Conservation (phyloP, 2,329 filamentous ascomycete genomes). For the Cladosporium sp. region DNA sequence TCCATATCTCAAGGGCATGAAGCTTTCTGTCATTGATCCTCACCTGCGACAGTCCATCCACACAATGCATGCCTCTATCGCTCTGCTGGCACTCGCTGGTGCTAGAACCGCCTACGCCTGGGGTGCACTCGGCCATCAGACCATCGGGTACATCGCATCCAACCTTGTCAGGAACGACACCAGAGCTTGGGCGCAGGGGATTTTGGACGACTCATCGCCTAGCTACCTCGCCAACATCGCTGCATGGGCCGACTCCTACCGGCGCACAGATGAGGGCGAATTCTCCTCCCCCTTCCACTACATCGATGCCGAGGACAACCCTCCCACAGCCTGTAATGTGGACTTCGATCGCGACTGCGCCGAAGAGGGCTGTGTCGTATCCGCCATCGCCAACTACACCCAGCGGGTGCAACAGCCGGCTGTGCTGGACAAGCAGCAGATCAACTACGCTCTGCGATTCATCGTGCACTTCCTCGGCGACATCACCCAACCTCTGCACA, state of each 20-base stretch:
- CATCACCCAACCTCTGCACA: constrained; percentile 55
- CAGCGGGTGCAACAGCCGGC: constrained; percentile 31
- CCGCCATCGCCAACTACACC: constrained; percentile 51
- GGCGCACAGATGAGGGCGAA: constrained; percentile 42
- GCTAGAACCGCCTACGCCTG: constrained; percentile 35
- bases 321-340: constrained; percentile 45
- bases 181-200: constrained; percentile 39
- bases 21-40: background rate
- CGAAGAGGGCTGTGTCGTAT: constrained; percentile 45
- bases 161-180: constrained; percentile 42
- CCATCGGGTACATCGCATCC: constrained; percentile 52
- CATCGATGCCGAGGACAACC: constrained; percentile 47
- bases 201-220: constrained; percentile 37
- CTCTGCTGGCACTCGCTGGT: constrained; percentile 14
- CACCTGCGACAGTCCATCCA: background rate
- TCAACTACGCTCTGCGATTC: constrained; percentile 45
- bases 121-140: constrained; percentile 51
- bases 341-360: constrained; percentile 49
- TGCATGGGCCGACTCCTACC: constrained; percentile 52
- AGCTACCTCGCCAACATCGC: constrained; percentile 49
- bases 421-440: constrained; percentile 29
- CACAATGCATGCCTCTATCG: constrained; percentile 6
- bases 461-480: constrained; percentile 61
- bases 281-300: constrained; percentile 47
- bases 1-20: too few relatives aligned